A percentile compares a stretch with the other conserved stretches of the same genome.
Evolutionary conservation across 2,329 filamentous ascomycete species (phyloP).

Genomic region (Phialocephala subalpina): DNA sequence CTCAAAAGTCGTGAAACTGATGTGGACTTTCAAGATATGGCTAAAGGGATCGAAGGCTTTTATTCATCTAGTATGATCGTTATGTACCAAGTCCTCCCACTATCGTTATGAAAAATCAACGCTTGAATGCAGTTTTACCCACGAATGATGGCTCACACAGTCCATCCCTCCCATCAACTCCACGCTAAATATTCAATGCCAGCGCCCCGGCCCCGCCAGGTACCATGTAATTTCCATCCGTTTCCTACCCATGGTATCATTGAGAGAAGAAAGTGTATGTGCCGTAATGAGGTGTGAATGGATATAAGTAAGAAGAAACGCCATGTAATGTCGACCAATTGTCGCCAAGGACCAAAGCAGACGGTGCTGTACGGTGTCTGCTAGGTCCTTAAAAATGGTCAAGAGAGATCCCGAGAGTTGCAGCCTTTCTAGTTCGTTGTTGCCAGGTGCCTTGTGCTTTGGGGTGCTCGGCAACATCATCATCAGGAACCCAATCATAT

Average conservation of each 20-base stretch:
- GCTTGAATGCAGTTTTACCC: background rate
- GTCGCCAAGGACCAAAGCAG: background rate
- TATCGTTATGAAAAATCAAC: background rate
- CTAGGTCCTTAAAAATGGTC: slow-evolving; percentile 26
- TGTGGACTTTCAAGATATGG: too few relatives aligned
- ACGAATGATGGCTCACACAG: background rate
- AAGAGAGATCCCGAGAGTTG: slow-evolving; percentile 30
- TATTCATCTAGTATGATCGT: background rate
- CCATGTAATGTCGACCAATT: background rate
- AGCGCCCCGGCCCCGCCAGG: background rate
- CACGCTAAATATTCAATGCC: slow-evolving; percentile 9
- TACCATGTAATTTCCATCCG: background rate
- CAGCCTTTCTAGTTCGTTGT: slow-evolving; percentile 31
- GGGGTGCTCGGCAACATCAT: slow-evolving; percentile 30
- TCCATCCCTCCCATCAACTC: background rate
- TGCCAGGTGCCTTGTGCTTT: slow-evolving; percentile 26
- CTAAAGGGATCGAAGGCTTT: background rate
- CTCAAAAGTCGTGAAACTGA: too few relatives aligned
- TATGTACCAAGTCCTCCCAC: background rate
- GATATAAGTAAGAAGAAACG: background rate
- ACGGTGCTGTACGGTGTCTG: slow-evolving; percentile 10
- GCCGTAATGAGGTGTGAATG: background rate
- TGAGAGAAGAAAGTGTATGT: slow-evolving; percentile 4
- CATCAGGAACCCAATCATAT: slow-evolving; percentile 32
- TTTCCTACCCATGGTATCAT: background rate